A percentile compares a stretch with the other conserved stretches of the same genome.
Conservation (phyloP, 2,329 filamentous ascomycete species). For the Ilyonectria sp. region DNA sequence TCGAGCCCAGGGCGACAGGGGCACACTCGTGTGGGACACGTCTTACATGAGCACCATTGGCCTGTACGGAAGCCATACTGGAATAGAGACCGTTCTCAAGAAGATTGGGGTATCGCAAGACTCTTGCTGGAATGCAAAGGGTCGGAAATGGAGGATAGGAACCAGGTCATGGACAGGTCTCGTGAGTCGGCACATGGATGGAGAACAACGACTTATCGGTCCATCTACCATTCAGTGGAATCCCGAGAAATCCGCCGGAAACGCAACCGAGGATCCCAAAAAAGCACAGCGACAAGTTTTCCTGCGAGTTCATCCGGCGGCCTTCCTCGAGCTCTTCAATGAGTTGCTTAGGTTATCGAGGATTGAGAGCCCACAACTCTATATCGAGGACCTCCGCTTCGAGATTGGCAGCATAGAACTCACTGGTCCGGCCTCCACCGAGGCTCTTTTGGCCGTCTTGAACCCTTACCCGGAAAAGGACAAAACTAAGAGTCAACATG, state of each 20-base stretch:
- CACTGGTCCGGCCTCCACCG: slow-evolving; percentile 80
- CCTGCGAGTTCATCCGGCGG: slow-evolving; percentile 86
- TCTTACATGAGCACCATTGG: slow-evolving; percentile 94
- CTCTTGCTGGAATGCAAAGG: slow-evolving; percentile 74
- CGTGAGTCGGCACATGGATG: slow-evolving; percentile 69
- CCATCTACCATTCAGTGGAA: slow-evolving; percentile 85
- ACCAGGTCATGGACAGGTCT: slow-evolving; percentile 64
- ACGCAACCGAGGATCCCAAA: slow-evolving; percentile 43
- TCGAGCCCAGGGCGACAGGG: slow-evolving; percentile 80
- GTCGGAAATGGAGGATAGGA: slow-evolving; percentile 78
- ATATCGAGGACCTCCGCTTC: slow-evolving; percentile 78
- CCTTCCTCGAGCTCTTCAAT: slow-evolving; percentile 79
- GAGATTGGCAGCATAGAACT: slow-evolving; percentile 75
- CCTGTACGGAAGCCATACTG: slow-evolving; percentile 76
- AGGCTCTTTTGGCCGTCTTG: slow-evolving; percentile 80
- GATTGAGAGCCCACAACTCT: slow-evolving; percentile 73
- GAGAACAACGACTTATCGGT: slow-evolving; percentile 72
- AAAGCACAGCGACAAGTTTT: slow-evolving; percentile 66
- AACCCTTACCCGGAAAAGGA: slow-evolving; percentile 61
- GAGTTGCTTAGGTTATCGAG: slow-evolving; percentile 72
- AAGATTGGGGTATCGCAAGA: slow-evolving; percentile 74
- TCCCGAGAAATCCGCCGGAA: slow-evolving; percentile 54
- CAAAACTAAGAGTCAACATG: slow-evolving; percentile 56
- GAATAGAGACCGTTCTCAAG: slow-evolving; percentile 77
- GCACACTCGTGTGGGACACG: slow-evolving; percentile 91